Evolutionary conservation across 2,329 filamentous ascomycete species (phyloP).

Genomic region (Ilyonectria mors-panacis): DNA sequence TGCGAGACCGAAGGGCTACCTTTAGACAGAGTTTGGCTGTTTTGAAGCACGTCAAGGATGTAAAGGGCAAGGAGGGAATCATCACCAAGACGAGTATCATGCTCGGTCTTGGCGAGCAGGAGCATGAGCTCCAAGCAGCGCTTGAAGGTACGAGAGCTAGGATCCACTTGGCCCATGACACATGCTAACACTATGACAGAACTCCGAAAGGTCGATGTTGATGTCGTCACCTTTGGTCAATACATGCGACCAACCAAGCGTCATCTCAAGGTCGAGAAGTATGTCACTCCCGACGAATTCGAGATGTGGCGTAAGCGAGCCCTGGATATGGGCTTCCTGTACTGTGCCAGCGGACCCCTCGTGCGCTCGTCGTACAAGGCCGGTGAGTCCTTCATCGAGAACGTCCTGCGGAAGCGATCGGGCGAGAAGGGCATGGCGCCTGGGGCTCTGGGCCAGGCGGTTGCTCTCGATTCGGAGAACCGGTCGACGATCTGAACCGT

Average conservation of each 20-base stretch:
- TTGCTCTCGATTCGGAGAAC: conserved; percentile 55
- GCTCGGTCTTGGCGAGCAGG: conserved; percentile 94
- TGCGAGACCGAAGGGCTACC: conserved; percentile 89
- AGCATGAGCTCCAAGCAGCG: conserved; percentile 86
- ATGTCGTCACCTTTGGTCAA: conserved; percentile 99
- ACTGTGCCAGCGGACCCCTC: conserved; percentile 93
- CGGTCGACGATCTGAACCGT: conserved; percentile 40
- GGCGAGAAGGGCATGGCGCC: conserved; percentile 57
- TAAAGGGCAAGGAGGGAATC: conserved; percentile 75
- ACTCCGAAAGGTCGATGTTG: conserved; percentile 84
- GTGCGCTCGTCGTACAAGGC: conserved; percentile 98
- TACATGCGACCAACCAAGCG: conserved; percentile 99
- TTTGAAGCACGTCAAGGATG: conserved; percentile 84
- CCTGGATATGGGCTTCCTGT: conserved; percentile 95
- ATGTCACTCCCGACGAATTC: conserved; percentile 92
- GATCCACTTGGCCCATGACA: neutral
- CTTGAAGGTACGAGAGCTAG: conserved; percentile 70
- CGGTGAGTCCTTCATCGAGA: conserved; percentile 98
- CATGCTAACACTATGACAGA: conserved; percentile 62
- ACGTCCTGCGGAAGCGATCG: conserved; percentile 89
- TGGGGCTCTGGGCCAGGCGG: conserved; percentile 56
- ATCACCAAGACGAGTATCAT: conserved; percentile 99
- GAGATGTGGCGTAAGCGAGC: conserved; percentile 92
- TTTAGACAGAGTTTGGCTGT: conserved; percentile 90
- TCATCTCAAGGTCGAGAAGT: conserved; percentile 97